A percentile compares a stretch with the other conserved stretches of the same genome.
Evolutionary conservation across 495 filamentous ascomycete species (phyloP).

Genomic region (Neurospora sp.): DNA sequence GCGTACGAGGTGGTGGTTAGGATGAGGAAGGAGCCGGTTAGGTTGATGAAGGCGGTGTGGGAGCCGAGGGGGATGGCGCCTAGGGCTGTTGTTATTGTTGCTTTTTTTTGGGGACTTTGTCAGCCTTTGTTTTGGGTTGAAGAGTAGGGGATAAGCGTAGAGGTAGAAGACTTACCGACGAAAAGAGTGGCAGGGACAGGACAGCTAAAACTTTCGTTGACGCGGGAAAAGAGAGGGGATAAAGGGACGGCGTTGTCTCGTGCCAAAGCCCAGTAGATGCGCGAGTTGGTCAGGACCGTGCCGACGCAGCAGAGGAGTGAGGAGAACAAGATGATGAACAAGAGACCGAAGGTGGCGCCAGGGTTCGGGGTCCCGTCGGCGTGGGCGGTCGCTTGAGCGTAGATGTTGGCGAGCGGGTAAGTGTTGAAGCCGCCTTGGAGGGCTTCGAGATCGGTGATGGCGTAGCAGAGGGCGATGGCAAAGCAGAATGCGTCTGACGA

Average conservation of each 20-base stretch:
- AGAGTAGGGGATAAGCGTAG: background rate
- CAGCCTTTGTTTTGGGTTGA: background rate
- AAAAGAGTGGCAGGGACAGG: slow-evolving; percentile 61
- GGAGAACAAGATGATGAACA: slow-evolving; percentile 59
- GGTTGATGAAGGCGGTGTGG: slow-evolving; percentile 63
- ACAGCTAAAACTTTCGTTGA: slow-evolving; percentile 45
- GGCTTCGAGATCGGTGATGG: slow-evolving; percentile 51
- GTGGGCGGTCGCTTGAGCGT: slow-evolving; percentile 61
- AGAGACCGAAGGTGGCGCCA: slow-evolving; percentile 52
- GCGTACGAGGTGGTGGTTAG: slow-evolving; percentile 65
- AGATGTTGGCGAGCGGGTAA: slow-evolving; percentile 72
- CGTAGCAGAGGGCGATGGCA: slow-evolving; percentile 63
- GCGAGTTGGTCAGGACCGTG: slow-evolving; percentile 63
- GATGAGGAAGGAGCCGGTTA: slow-evolving; percentile 67
- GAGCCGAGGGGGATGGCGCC: slow-evolving; percentile 67
- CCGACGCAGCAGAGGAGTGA: slow-evolving; percentile 54
- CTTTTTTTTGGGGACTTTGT: background rate
- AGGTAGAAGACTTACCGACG: slow-evolving; percentile 27
- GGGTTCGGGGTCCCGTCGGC: slow-evolving; percentile 18
- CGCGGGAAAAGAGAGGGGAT: slow-evolving; percentile 31
- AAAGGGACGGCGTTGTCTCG: slow-evolving; percentile 60
- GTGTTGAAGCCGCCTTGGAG: slow-evolving; percentile 46
- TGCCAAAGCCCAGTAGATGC: slow-evolving; percentile 77
- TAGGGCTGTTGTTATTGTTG: slow-evolving; percentile 50
- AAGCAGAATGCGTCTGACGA: slow-evolving; percentile 53